phyloP scores from a whole-genome alignment of 768 basidiomycete genomes.

The Lyophyllum shimeji region DNA sequence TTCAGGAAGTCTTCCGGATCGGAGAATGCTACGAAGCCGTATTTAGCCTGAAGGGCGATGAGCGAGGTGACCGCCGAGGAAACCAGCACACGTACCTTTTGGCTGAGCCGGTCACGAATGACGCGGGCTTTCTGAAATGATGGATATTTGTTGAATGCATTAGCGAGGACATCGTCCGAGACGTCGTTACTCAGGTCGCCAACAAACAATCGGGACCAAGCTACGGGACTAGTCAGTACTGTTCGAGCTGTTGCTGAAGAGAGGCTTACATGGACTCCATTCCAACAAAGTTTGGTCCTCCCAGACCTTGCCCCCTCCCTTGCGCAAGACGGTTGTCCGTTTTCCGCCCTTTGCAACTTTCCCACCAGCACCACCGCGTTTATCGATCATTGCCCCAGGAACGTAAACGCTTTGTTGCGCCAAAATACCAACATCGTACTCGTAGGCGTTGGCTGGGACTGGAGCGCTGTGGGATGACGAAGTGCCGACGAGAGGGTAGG shows the following conservation, averaged over 20 bases:
- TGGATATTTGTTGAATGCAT: constrained; percentile 90
- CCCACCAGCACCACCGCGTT: constrained; percentile 81
- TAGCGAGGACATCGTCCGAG: constrained; percentile 89
- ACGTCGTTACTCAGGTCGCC: constrained; percentile 99
- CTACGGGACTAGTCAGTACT: constrained; percentile 37
- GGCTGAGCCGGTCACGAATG: constrained; percentile 89
- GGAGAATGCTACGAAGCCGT: constrained; percentile 95
- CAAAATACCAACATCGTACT: constrained; percentile 88
- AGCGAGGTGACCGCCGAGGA: not conserved
- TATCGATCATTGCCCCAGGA: constrained; percentile 88
- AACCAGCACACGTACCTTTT: constrained; percentile 58
- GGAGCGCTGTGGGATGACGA: constrained; percentile 73
- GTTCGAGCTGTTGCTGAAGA: not conserved
- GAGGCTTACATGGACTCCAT: constrained; percentile 93
- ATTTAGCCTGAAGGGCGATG: constrained; percentile 69
- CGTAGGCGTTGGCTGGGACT: constrained; percentile 87
- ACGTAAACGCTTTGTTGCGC: constrained; percentile 93
- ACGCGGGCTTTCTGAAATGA: constrained; percentile 96
- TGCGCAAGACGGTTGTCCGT: constrained; percentile 89
- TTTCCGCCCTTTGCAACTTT: constrained; percentile 90
- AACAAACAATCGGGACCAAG: constrained; percentile 97
- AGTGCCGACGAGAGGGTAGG: constrained; percentile 62
- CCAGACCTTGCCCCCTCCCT: constrained; percentile 97
- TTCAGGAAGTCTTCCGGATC: constrained; percentile 98
- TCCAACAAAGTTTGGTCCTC: constrained; percentile 96